Percentiles rank a stretch among this genome's conserved stretches.
These are phyloP conservation scores for Penicillium polonicum DNA, from an alignment of 2,329 filamentous ascomycete genomes.

Conservation along the genomic window DNA sequence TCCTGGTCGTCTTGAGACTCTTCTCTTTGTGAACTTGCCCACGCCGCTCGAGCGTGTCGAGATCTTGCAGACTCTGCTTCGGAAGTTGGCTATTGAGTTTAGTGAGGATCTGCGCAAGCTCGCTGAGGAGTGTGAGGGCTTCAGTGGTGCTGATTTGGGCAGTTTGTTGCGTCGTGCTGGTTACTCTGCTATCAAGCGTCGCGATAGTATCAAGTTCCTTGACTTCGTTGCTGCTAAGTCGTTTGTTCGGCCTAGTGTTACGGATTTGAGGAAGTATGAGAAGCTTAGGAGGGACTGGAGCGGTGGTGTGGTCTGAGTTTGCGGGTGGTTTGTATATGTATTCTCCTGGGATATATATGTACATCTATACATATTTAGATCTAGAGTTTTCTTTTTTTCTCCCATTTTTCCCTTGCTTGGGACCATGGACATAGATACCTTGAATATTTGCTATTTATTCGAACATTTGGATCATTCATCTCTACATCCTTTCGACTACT, in stretches of 20 bases:
- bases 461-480: neutral
- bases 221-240: constrained; percentile 44
- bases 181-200: constrained; percentile 54
- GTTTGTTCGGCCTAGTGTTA: constrained; percentile 52
- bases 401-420: neutral
- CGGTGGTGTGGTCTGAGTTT: constrained; percentile 32
- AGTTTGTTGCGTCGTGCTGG: constrained; percentile 60
- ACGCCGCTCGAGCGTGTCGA: constrained; percentile 75
- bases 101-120: constrained; percentile 59
- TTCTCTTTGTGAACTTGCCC: constrained; percentile 87
- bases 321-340: neutral
- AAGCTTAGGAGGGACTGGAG: constrained; percentile 53
- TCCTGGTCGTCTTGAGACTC: constrained; percentile 81
- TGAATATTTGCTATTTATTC: constrained; percentile 1
- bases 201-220: constrained; percentile 48
- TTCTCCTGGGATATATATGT: neutral
- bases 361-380: neutral
- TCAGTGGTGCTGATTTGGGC: constrained; percentile 68
- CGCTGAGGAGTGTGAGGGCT: constrained; percentile 72
- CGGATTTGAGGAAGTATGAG: constrained; percentile 58
- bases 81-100: constrained; percentile 53
- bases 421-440: constrained; percentile 11
- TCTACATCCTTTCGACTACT: neutral
- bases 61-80: constrained; percentile 69
- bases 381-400: constrained; percentile 1